Evolutionary conservation across 768 basidiomycete genomes (phyloP).

Genomic region (Lactarius hengduanensis): DNA sequence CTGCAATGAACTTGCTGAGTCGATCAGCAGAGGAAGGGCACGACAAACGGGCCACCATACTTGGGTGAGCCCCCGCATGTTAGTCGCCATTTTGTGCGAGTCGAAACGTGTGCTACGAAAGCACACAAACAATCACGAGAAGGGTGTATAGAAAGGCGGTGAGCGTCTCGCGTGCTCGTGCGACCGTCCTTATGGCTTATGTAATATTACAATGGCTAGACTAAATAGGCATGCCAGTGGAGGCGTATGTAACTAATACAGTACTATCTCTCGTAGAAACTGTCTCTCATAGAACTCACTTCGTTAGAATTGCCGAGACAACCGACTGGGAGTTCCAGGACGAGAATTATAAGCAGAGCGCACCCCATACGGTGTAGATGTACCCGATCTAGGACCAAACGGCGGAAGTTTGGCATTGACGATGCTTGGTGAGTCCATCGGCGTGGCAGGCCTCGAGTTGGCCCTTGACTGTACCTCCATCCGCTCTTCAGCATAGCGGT

Average conservation of each 20-base stretch:
- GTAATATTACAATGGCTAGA: neutral
- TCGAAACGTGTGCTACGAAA: neutral
- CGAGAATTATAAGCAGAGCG: constrained; percentile 52
- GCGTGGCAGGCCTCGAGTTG: constrained; percentile 67
- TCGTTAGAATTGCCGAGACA: constrained; percentile 42
- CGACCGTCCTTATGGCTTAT: neutral
- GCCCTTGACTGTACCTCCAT: constrained; percentile 53
- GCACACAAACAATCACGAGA: neutral
- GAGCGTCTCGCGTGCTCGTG: neutral
- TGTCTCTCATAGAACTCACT: constrained; percentile 4
- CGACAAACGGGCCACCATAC: constrained; percentile 42
- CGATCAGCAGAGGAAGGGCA: constrained; percentile 15
- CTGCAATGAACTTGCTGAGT: constrained; percentile 85
- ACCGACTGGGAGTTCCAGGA: constrained; percentile 62
- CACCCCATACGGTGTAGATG: constrained; percentile 50
- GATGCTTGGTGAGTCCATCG: constrained; percentile 52
- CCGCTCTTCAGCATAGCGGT: constrained; percentile 68
- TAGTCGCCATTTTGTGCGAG: constrained; percentile 66
- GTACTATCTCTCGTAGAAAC: too few relatives aligned
- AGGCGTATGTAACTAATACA: too few relatives aligned
- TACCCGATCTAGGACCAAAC: constrained; percentile 52
- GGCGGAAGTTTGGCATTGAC: constrained; percentile 39
- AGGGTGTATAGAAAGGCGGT: constrained; percentile 2
- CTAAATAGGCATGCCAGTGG: too few relatives aligned
- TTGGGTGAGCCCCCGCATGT: constrained; percentile 92